Evolutionary conservation across 805 yeast genomes (phyloP), one percentile per base, ranked within the genome.

Genomic region (Blastobotrys peoriensis): DNA sequence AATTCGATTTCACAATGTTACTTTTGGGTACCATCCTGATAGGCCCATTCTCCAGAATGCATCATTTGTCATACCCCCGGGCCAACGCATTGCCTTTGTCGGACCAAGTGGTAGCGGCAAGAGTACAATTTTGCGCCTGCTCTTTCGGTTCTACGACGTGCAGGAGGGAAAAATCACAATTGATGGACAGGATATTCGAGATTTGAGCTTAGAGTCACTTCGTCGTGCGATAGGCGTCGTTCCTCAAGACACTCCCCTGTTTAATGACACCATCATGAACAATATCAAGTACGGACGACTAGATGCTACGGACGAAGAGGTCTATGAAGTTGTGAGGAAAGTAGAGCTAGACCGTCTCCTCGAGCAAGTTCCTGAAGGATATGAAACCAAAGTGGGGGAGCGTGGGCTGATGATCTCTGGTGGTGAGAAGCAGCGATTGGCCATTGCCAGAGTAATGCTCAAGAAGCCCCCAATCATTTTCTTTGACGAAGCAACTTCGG

Each of bases 321-420:
- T 93, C 1, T 49, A 64, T 6, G 62, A 65, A 5, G 87, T 81
- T 4, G 80, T 91, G 13, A 62, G 69, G 33, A 76, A 78, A 55
- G 95, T 95, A 3, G 81, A 84, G 55, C 70, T 91, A 49, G 76
- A 76, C 49, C 62, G 65, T 19, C 67, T 91, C 38, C 72, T 91
- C 13, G 54, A 62, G 4, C 85, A 81, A 36, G 65, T 93, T 38
- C 98, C 98, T 0, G 84, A 85, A 10, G 96, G 97, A 1, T 69
- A 76, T 34, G 70, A 83, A 22, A 93, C 98, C 0, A 71, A 86
- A 46, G 98, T 93, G 15, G 98, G 98, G 40, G 98, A 93, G 63
- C 71, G 73, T 3, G 98, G 98, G n/a, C 74, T 93, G 75, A 93
- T 93, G 98, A 89, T 93, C 38, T 87, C 96, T 20, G 98, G 98